phyloP scores from a whole-genome alignment of 441 rosid genomes.

The Euphorbia schlechtendalii region DNA sequence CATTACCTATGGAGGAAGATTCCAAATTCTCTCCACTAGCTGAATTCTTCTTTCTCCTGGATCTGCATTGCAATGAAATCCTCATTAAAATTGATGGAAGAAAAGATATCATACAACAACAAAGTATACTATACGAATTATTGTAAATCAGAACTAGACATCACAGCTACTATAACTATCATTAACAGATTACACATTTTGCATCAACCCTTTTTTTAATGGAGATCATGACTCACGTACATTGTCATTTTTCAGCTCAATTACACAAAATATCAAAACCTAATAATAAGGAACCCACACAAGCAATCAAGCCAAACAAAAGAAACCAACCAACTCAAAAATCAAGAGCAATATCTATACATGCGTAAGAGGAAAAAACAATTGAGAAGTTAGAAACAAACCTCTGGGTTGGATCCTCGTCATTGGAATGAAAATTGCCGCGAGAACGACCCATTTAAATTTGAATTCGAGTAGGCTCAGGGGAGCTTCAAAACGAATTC shows the following conservation, averaged over 20 bases:
- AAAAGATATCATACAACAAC: neutral
- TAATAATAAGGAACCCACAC: neutral
- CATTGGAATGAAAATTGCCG: conserved; percentile 72
- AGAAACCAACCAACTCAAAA: neutral
- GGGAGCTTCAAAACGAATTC: neutral
- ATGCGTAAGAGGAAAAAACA: neutral
- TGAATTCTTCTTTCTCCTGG: conserved; percentile 81
- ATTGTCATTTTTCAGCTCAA: neutral
- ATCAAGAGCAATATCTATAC: neutral
- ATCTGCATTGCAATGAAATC: conserved; percentile 36
- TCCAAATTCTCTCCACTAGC: conserved; percentile 69
- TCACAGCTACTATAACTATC: neutral
- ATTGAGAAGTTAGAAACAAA: conserved; percentile 17
- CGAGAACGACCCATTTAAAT: conserved; percentile 86
- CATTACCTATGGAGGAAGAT: conserved; percentile 55
- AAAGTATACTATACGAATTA: no score
- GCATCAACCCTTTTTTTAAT: neutral
- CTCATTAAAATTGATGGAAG: neutral
- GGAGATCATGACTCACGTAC: neutral
- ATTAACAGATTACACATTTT: neutral
- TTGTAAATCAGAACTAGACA: neutral
- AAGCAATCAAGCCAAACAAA: neutral
- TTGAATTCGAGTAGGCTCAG: conserved; percentile 15
- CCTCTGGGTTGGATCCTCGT: conserved; percentile 96
- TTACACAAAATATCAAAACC: neutral